Conservation (phyloP, 202 grass and related monocot species). For the Setaria italica region DNA sequence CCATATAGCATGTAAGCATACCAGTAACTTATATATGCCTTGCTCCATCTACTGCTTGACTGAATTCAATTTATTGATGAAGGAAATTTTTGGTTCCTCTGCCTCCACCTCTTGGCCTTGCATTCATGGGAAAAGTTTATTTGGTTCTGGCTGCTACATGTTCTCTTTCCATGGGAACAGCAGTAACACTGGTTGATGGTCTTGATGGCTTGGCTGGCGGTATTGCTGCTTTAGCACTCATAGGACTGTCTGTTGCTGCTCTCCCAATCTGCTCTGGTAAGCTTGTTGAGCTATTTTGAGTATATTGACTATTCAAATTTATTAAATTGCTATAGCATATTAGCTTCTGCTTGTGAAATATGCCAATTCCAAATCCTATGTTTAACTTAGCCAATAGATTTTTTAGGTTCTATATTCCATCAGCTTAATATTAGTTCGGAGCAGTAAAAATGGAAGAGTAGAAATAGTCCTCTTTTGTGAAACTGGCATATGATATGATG, state of each 20-base stretch:
- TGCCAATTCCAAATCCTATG: not conserved
- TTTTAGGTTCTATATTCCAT: not conserved
- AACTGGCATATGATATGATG: not conserved
- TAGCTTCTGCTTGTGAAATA: conserved; percentile 9
- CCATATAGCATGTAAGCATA: conserved; percentile 92
- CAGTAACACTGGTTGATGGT: conserved; percentile 77
- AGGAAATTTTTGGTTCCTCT: conserved; percentile 95
- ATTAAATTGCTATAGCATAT: conserved; percentile 4
- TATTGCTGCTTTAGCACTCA: conserved; percentile 79
- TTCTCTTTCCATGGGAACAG: conserved; percentile 71
- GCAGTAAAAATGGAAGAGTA: not conserved
- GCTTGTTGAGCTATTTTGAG: conserved; percentile 15
- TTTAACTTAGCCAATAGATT: not conserved
- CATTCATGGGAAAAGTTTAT: conserved; percentile 79
- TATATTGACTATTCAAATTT: not conserved
- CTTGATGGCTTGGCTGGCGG: conserved; percentile 93
- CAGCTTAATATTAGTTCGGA: conserved; percentile 8
- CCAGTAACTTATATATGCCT: not conserved
- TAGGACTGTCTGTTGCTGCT: conserved; percentile 79
- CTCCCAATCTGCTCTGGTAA: conserved; percentile 86
- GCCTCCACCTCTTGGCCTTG: conserved; percentile 81
- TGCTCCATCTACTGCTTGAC: conserved; percentile 36
- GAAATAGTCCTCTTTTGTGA: conserved; percentile 19
- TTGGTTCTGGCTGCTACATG: conserved; percentile 64
- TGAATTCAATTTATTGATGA: conserved; percentile 49